Evolutionary conservation across 2,329 filamentous ascomycete species (phyloP), one percentile per base, ranked within the genome.

Genomic region (Fusarium tanahbumbuense): DNA sequence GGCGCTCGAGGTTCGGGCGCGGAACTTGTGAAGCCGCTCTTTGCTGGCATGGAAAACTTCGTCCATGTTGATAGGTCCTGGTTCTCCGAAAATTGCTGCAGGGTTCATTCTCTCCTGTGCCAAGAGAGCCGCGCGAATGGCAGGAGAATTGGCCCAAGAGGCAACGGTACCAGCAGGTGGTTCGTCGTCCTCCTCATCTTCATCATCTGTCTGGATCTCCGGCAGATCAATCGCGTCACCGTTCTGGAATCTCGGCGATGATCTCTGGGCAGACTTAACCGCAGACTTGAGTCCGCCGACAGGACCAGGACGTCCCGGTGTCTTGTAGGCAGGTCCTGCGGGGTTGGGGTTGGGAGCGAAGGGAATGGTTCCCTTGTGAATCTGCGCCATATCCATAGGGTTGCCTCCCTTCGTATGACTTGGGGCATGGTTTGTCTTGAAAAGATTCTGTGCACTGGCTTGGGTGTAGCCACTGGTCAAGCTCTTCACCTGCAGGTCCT

Each of bases 181-280:
- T 49, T 86, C 80, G 16, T 89, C 87, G 42, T 91, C 88, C 8
- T 95, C 92, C 50, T 95, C 92, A 63, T 97, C 93, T 75, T 97
- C 94, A 30, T 93, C 94, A 77, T 99, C 97, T 2, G 96, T 98
- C 69, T 94, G 90, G 73, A 99, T 98, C 73, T 99, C 96, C 0
- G 96, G 95, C 5, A 99, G 88, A 72, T 96, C 92, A 75, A 99
- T 98, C 54, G 88, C 88, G 63, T 99, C 96, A 65, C 94, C 93
- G 73, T 93, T 95, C 66, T 91, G 92, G 81, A 97, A 97, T 55
- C 93, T 89, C 2, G 94, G 94, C 2, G 94, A 97, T 30, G 92
- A 91, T 70, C 89, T 87, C 20, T 87, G 81, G 4, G 81, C 83
- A n/a, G 86, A 85, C 74, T 92, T 92, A 62, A 84, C 84, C 5